Percentiles rank a stretch among this genome's conserved stretches.
Evolutionary conservation across 345 rosid genomes (phyloP).

Genomic region (Melaleuca quinquenervia): DNA sequence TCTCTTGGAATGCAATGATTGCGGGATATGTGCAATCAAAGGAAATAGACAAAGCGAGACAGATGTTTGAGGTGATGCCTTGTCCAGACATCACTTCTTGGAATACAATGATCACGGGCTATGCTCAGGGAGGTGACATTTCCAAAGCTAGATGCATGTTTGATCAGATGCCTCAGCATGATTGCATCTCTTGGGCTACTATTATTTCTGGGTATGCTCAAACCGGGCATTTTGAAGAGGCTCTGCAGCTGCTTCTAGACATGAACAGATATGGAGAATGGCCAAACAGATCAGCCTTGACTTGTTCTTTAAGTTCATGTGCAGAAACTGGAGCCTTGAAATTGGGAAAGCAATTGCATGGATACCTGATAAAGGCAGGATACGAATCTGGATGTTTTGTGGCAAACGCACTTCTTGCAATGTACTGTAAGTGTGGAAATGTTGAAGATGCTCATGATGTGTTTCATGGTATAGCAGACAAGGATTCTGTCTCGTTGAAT

Average conservation of each 20-base stretch:
- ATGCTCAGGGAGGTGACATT: slow-evolving; percentile 14
- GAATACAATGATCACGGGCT: slow-evolving; percentile 20
- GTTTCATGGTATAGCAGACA: slow-evolving; percentile 8
- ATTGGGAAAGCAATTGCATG: slow-evolving; percentile 19
- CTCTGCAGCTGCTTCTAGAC: slow-evolving; percentile 8
- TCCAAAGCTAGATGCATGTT: slow-evolving; percentile 11
- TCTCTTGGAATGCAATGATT: slow-evolving; percentile 14
- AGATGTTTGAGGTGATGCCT: slow-evolving; percentile 21
- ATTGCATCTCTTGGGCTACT: slow-evolving; percentile 23
- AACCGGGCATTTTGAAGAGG: slow-evolving; percentile 20
- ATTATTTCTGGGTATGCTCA: slow-evolving; percentile 23
- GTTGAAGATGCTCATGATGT: slow-evolving; percentile 13
- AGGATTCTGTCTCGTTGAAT: slow-evolving; percentile 17
- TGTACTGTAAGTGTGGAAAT: slow-evolving; percentile 20
- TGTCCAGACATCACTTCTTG: slow-evolving; percentile 16
- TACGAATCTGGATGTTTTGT: slow-evolving; percentile 12
- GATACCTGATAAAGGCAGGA: slow-evolving; percentile 11
- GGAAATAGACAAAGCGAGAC: slow-evolving; percentile 1
- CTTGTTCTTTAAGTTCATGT: slow-evolving; percentile 18
- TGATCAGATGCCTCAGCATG: slow-evolving; percentile 11
- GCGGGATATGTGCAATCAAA: slow-evolving; percentile 5
- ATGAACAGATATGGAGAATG: slow-evolving; percentile 6
- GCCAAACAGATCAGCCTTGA: slow-evolving; percentile 2
- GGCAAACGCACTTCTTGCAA: slow-evolving; percentile 22
- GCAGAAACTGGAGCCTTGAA: slow-evolving; percentile 9